Conservation (phyloP, 2,329 filamentous ascomycete genomes). For the Colletotrichum filicis region DNA sequence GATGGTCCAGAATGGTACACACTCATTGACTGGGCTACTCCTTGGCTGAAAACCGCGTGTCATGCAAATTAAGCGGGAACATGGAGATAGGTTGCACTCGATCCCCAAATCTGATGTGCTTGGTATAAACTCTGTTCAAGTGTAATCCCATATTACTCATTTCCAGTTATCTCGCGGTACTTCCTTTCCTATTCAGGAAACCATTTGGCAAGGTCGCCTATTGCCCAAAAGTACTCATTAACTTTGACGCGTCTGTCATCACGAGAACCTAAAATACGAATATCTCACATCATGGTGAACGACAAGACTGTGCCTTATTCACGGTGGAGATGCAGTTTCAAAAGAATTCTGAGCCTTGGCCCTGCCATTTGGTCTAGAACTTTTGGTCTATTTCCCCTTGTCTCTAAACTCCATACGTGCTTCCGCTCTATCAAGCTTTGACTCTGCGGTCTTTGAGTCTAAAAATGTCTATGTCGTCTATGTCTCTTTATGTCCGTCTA, state of each 20-base stretch:
- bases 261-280: background rate
- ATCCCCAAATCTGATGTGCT: background rate
- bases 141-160: background rate
- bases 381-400: background rate
- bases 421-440: background rate
- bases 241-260: background rate
- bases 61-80: background rate
- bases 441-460: background rate
- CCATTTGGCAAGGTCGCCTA: background rate
- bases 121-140: background rate
- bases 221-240: background rate
- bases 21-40: background rate
- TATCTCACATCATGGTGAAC: background rate
- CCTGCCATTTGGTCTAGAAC: background rate
- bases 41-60: background rate
- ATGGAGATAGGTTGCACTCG: background rate
- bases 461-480: slow-evolving; percentile 10
- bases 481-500: slow-evolving; percentile 17
- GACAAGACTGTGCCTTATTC: background rate
- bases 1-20: background rate
- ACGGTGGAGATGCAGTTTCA: background rate
- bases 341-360: background rate
- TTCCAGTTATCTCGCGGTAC: background rate
- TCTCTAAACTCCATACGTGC: background rate
- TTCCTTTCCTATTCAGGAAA: background rate